Evolutionary conservation across 768 basidiomycete genomes (phyloP).

Genomic region (Lactarius hengduanensis): DNA sequence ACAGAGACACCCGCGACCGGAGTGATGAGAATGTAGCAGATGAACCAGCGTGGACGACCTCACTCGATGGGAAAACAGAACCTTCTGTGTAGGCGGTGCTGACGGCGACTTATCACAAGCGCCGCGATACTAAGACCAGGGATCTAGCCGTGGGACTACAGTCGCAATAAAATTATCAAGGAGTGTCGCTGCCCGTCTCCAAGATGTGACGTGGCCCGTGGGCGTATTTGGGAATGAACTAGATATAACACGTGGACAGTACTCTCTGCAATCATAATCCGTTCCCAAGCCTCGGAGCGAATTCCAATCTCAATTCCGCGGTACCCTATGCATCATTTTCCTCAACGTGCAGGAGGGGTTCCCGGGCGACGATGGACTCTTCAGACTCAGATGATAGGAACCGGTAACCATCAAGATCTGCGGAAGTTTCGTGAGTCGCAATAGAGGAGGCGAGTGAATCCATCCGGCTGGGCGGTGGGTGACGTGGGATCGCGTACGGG

Average conservation of each 20-base stretch:
- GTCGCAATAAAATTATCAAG: conserved; percentile 15
- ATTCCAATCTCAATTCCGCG: not conserved
- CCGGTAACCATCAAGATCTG: conserved; percentile 20
- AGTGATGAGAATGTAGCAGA: not conserved
- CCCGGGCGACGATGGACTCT: conserved; percentile 25
- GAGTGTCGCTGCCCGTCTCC: conserved; percentile 4
- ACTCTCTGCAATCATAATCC: conserved; percentile 13
- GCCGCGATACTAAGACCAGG: not conserved
- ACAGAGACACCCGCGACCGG: not conserved
- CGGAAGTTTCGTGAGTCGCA: conserved; percentile 10
- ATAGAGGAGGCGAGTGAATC: conserved; percentile 24
- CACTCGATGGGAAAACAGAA: not conserved
- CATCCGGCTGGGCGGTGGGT: conserved; percentile 17
- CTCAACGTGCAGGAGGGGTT: conserved; percentile 27
- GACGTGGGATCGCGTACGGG: not conserved
- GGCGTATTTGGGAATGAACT: not conserved
- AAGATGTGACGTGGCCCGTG: conserved; percentile 7
- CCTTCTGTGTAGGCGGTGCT: not conserved
- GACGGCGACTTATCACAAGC: not conserved
- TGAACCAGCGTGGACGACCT: not conserved
- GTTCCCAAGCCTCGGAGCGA: not conserved
- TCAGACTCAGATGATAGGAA: conserved; percentile 28
- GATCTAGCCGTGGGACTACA: conserved; percentile 22
- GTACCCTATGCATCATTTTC: conserved; percentile 13
- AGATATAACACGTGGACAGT: conserved; percentile 5